A percentile compares a stretch with the other conserved stretches of the same genome.
phyloP scores from a whole-genome alignment of 2,329 filamentous ascomycete genomes.

The Hypoxylon sp. region DNA sequence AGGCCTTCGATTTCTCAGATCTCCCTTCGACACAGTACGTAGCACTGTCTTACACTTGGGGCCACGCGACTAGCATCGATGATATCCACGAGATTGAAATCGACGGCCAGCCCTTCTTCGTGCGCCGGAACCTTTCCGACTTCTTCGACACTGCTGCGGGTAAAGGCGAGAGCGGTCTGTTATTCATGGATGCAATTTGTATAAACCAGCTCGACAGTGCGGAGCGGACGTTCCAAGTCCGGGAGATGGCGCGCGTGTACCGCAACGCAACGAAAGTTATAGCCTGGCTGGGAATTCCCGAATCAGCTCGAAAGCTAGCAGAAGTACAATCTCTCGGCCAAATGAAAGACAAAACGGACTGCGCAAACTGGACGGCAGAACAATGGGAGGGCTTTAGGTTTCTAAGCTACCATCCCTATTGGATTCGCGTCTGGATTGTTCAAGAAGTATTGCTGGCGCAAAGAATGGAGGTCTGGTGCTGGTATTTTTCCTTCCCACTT shows the following conservation, averaged over 20 bases:
- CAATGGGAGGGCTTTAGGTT: slow-evolving; percentile 36
- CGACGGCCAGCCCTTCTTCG: slow-evolving; percentile 30
- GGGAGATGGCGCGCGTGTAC: slow-evolving; percentile 36
- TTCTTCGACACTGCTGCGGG: slow-evolving; percentile 28
- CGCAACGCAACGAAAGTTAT: slow-evolving; percentile 32
- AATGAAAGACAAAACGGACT: not conserved
- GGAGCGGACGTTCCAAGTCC: slow-evolving; percentile 33
- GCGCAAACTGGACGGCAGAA: slow-evolving; percentile 16
- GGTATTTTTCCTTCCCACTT: slow-evolving; percentile 35
- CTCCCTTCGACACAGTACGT: slow-evolving; percentile 16
- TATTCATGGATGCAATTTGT: slow-evolving; percentile 44
- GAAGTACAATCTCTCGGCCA: slow-evolving; percentile 22
- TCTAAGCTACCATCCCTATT: slow-evolving; percentile 40
- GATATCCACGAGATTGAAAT: slow-evolving; percentile 30
- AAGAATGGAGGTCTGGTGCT: slow-evolving; percentile 36
- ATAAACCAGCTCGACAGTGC: slow-evolving; percentile 36
- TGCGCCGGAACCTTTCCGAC: slow-evolving; percentile 38
- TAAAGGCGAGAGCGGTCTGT: slow-evolving; percentile 23
- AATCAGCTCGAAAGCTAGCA: not conserved
- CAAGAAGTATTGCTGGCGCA: slow-evolving; percentile 41
- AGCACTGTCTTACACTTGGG: slow-evolving; percentile 37
- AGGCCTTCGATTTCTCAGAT: slow-evolving; percentile 18
- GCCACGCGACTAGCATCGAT: not conserved
- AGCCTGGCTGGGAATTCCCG: slow-evolving; percentile 33
- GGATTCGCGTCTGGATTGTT: slow-evolving; percentile 42